Base-by-base conservation (phyloP, 495 filamentous ascomycete species). In the Extremus antarcticus region DNA sequence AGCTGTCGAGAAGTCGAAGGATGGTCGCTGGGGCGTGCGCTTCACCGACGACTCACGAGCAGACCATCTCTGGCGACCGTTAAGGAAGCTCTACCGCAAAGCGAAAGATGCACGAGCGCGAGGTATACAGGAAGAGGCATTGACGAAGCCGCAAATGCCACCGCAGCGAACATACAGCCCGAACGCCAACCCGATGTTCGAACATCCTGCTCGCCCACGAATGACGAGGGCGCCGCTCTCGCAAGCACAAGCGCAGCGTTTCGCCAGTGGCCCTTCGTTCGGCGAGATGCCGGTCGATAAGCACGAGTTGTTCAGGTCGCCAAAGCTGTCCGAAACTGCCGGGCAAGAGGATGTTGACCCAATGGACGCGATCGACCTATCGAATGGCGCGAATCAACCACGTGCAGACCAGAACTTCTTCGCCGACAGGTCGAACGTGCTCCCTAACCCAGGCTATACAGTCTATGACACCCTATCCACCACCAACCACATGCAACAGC, bases 61-160 rank as follows among this genome's bases (percentile, higher is more conserved):
- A 76, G 39, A 79, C 77, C 11, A 81, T 78, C 73, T 94, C 0
- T 94, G 87, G 86, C 73, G 81, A 16, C 86, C 87, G 0, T 70
- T 94, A 40, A 75, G 73, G 19, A 86, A 85, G 51, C 70, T 94
- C 16, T 83, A 86, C 73, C 74, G 80, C 47, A 83, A 83, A 66
- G 86, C 87, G 3, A 67, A 70, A 54, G 72, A 70, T 38, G 74
- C 76, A 51, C 73, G 77, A 25, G 73, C 76, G 29, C 71, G 71
- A 13, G 79, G 80, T 8, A 25, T 65, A 38, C 51, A 53, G 17
- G 56, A 57, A 24, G 57, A 63, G 38, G 43, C 47, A 7, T 32
- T 54, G 2, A 21, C 53, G 43, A 29, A 50, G 41, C 56, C 56
- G 40, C 43, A 21, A 43, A n/a, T 38, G 4, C 19, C n/a, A 47